These are phyloP conservation scores for Prunus campanulata DNA, from an alignment of 306 rosid species.

Conservation along the genomic window DNA sequence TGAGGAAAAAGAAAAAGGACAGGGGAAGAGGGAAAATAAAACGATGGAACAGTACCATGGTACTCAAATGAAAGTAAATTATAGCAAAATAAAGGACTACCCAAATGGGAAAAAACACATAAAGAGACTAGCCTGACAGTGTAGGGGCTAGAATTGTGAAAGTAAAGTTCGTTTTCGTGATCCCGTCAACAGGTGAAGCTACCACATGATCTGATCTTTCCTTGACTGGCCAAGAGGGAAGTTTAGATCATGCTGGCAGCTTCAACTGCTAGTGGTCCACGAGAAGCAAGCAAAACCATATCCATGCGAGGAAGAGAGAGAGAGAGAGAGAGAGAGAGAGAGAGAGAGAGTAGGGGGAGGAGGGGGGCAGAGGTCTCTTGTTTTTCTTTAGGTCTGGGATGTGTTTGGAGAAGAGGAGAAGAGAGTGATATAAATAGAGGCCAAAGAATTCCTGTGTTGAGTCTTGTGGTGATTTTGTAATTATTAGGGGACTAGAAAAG, in stretches of 20 bases:
- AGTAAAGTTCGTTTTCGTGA: constrained; percentile 34
- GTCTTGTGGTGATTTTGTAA: not conserved
- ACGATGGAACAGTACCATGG: not conserved
- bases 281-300: constrained; percentile 18
- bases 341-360: not conserved
- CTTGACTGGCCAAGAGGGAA: constrained; percentile 38
- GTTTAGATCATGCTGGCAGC: constrained; percentile 92
- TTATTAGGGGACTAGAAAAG: not conserved
- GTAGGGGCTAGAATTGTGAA: not conserved
- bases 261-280: constrained; percentile 64
- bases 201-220: constrained; percentile 77
- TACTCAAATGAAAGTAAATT: not conserved
- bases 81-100: not conserved
- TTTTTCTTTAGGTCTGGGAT: not conserved
- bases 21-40: not conserved
- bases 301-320: not conserved
- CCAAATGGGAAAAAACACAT: constrained; percentile 4
- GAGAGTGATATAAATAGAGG: constrained; percentile 44
- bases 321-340: not conserved
- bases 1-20: not conserved
- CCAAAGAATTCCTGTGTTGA: not conserved
- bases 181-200: constrained; percentile 71
- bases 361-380: not conserved
- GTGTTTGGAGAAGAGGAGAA: constrained; percentile 20
- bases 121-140: not conserved